Percentiles rank a stretch among this genome's conserved stretches.
phyloP scores from a whole-genome alignment of 371 early-diverging fungal genomes.

The Scutellospora calospora region DNA sequence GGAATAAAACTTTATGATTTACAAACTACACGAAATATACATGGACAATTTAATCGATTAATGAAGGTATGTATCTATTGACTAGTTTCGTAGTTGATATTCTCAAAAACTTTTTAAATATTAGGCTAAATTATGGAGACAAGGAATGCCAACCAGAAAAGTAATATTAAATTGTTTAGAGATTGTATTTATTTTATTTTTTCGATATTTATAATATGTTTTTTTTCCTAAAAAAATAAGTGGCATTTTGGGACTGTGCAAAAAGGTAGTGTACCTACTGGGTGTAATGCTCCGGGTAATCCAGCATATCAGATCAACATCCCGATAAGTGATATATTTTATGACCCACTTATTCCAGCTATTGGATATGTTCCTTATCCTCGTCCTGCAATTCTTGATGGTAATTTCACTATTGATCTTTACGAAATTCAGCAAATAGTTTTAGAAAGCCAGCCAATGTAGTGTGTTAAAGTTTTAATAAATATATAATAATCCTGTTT shows the following conservation, averaged over 20 bases:
- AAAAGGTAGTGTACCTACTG: slow-evolving; percentile 38
- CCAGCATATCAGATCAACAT: slow-evolving; percentile 23
- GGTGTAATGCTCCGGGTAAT: slow-evolving; percentile 35
- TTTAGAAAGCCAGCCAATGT: slow-evolving; percentile 32
- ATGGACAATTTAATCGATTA: slow-evolving; percentile 22
- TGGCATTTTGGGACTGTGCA: slow-evolving; percentile 42
- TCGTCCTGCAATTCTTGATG: slow-evolving; percentile 16
- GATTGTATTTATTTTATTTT: slow-evolving; percentile 21
- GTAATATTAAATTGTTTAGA: slow-evolving; percentile 38
- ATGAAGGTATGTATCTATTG: slow-evolving; percentile 18
- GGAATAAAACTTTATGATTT: slow-evolving; percentile 32
- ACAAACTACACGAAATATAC: slow-evolving; percentile 30
- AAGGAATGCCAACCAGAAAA: slow-evolving; percentile 3
- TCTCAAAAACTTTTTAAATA: slow-evolving; percentile 41
- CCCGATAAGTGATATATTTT: slow-evolving; percentile 21
- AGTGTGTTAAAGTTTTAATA: slow-evolving; percentile 38
- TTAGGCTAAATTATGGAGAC: slow-evolving; percentile 41
- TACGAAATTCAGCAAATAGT: slow-evolving; percentile 37
- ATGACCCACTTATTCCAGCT: slow-evolving; percentile 1
- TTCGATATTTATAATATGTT: slow-evolving; percentile 14
- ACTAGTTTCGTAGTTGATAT: slow-evolving; percentile 36
- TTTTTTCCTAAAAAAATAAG: slow-evolving; percentile 5
- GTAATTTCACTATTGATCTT: slow-evolving; percentile 26
- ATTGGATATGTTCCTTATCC: slow-evolving; percentile 25
- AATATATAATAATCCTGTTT: slow-evolving; percentile 23